Percentiles rank a stretch among this genome's conserved stretches.
Conservation (phyloP, 1,284 basidiomycete species). For the Tilletia horrida region DNA sequence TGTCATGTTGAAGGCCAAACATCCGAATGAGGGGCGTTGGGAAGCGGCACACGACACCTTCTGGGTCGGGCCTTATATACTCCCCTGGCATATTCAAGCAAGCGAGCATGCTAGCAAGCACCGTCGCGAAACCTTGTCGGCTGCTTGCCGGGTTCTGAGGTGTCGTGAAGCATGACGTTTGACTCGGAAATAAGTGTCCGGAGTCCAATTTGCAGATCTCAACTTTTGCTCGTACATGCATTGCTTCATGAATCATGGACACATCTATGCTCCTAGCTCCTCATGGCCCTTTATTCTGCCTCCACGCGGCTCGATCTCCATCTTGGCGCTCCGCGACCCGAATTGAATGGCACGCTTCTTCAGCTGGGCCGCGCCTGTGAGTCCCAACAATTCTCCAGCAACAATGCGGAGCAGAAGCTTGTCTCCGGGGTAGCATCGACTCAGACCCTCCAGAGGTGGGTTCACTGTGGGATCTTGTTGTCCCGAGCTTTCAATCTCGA, state of each 20-base stretch:
- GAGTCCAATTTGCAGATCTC: too few species aligned
- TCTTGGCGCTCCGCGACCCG: slow-evolving; percentile 81
- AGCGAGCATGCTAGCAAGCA: neutral
- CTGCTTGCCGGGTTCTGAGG: too few species aligned
- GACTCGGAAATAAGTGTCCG: too few species aligned
- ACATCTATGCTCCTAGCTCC: neutral
- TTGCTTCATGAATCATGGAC: too few species aligned
- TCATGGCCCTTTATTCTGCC: slow-evolving; percentile 7
- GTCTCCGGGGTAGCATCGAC: slow-evolving; percentile 63
- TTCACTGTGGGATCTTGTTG: too few species aligned
- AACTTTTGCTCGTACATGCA: too few species aligned
- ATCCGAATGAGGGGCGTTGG: too few species aligned
- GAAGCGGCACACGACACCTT: too few species aligned
- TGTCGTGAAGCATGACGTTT: too few species aligned
- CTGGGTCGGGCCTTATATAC: neutral
- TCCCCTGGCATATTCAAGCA: neutral
- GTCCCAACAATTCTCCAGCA: slow-evolving; percentile 28
- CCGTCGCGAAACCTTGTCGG: neutral
- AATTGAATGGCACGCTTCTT: slow-evolving; percentile 97
- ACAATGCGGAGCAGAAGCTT: slow-evolving; percentile 71
- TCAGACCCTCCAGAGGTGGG: neutral
- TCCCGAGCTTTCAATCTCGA: slow-evolving; percentile 34
- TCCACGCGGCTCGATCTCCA: slow-evolving; percentile 62
- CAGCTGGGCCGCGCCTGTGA: slow-evolving; percentile 61
- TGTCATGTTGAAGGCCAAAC: neutral